A percentile compares a stretch with the other conserved stretches of the same genome.
These are phyloP conservation scores for Solanum rostratum DNA, from an alignment of 257 asterid genomes.

Conservation along the genomic window DNA sequence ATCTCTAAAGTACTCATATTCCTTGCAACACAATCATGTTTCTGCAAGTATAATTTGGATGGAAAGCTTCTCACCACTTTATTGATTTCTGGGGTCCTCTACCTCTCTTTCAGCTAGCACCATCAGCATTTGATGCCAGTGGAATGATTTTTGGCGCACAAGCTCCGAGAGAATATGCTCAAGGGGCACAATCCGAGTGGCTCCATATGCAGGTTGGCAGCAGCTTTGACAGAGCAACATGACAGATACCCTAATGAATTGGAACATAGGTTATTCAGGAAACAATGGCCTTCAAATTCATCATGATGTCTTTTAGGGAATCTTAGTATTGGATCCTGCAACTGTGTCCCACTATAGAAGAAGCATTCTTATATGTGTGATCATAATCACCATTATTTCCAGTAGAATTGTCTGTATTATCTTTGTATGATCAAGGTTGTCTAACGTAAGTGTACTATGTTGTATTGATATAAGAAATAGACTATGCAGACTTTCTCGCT, in stretches of 20 bases:
- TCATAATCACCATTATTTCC: neutral
- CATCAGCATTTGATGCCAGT: conserved; percentile 37
- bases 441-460: neutral
- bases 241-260: conserved; percentile 4
- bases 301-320: conserved; percentile 7
- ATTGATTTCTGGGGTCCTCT: neutral
- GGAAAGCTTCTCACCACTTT: neutral
- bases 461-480: neutral
- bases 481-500: neutral
- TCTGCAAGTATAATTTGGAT: neutral
- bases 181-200: conserved; percentile 67
- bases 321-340: neutral
- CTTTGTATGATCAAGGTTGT: neutral
- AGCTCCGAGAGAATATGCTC: conserved; percentile 45
- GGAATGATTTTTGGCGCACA: conserved; percentile 60
- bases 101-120: conserved; percentile 30
- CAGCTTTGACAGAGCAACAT: conserved; percentile 40
- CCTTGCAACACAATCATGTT: neutral
- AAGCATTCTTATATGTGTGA: conserved; percentile 8
- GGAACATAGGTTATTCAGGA: neutral
- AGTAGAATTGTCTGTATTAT: neutral
- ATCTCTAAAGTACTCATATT: neutral
- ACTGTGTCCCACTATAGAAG: neutral
- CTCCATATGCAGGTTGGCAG: conserved; percentile 76
- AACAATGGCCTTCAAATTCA: conserved; percentile 9